These are phyloP conservation scores for Wickerhamomyces ciferrii DNA, from an alignment of 805 yeast species.

Conservation along the genomic window DNA sequence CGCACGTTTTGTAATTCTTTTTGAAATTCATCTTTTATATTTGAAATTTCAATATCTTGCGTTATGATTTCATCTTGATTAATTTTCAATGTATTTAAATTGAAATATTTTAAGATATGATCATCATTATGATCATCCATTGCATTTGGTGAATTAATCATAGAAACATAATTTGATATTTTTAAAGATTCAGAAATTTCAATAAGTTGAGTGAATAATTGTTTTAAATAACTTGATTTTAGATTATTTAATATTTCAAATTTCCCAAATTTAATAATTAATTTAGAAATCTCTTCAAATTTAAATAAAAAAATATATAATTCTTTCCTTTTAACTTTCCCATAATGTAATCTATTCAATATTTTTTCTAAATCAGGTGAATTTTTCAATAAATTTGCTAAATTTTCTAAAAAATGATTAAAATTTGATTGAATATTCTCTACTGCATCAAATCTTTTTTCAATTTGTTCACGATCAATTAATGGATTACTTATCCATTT, in stretches of 20 bases:
- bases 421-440: slow-evolving; percentile 38
- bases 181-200: slow-evolving; percentile 24
- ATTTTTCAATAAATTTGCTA: slow-evolving; percentile 27
- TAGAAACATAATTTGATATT: slow-evolving; percentile 31
- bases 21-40: slow-evolving; percentile 41
- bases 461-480: slow-evolving; percentile 44
- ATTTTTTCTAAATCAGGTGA: slow-evolving; percentile 56
- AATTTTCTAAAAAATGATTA: slow-evolving; percentile 31
- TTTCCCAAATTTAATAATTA: slow-evolving; percentile 23
- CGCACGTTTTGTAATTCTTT: slow-evolving; percentile 47
- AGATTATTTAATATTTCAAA: slow-evolving; percentile 17
- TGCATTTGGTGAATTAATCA: slow-evolving; percentile 48
- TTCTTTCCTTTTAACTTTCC: slow-evolving; percentile 54
- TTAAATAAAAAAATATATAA: slow-evolving; percentile 45
- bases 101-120: slow-evolving; percentile 39
- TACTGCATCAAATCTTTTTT: slow-evolving; percentile 59
- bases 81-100: slow-evolving; percentile 25
- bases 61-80: slow-evolving; percentile 35
- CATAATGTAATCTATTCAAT: slow-evolving; percentile 55
- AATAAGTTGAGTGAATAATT: slow-evolving; percentile 33
- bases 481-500: slow-evolving; percentile 79
- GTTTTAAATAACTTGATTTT: slow-evolving; percentile 29
- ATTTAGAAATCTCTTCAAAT: slow-evolving; percentile 26
- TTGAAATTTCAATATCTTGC: slow-evolving; percentile 32
- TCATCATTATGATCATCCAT: slow-evolving; percentile 44